Percentiles rank a stretch among this genome's conserved stretches.
These are phyloP conservation scores for Forsythia suspensa DNA, from an alignment of 257 asterid genomes.

Conservation along the genomic window DNA sequence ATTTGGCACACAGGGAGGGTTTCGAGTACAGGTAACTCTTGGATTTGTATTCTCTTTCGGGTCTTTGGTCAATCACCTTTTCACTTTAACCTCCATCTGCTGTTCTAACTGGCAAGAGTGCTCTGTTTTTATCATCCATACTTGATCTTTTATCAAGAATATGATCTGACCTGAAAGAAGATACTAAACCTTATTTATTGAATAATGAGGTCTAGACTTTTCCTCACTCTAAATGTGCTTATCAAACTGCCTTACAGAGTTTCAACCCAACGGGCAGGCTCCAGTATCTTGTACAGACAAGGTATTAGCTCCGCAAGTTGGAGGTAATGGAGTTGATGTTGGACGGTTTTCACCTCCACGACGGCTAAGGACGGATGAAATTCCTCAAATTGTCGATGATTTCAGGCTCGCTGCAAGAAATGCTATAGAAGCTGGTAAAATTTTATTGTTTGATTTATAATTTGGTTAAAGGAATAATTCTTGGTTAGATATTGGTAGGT, in stretches of 20 bases:
- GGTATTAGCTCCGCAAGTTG: conserved; percentile 44
- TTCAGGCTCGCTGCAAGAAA: conserved; percentile 76
- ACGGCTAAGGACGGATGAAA: conserved; percentile 55
- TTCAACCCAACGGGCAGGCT: conserved; percentile 68
- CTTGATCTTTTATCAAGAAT: too few relatives aligned
- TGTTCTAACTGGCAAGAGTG: too few relatives aligned
- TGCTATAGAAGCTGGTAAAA: conserved; percentile 74
- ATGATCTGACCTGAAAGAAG: too few relatives aligned
- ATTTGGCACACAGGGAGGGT: conserved; percentile 49
- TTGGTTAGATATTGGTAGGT: neutral
- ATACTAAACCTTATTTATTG: neutral
- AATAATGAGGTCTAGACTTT: neutral
- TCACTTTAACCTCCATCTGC: neutral
- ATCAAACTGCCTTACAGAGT: conserved; percentile 32
- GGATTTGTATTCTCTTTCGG: neutral
- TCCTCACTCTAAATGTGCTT: neutral
- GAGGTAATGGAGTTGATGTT: conserved; percentile 40
- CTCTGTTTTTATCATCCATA: too few relatives aligned
- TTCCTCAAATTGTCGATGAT: conserved; percentile 59
- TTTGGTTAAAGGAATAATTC: neutral
- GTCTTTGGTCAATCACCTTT: neutral
- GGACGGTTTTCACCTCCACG: conserved; percentile 58
- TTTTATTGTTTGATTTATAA: neutral
- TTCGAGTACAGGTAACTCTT: conserved; percentile 38
- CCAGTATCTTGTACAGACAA: conserved; percentile 69